Base-by-base conservation (phyloP, 495 filamentous ascomycete genomes). In the Annulohypoxylon stygium region DNA sequence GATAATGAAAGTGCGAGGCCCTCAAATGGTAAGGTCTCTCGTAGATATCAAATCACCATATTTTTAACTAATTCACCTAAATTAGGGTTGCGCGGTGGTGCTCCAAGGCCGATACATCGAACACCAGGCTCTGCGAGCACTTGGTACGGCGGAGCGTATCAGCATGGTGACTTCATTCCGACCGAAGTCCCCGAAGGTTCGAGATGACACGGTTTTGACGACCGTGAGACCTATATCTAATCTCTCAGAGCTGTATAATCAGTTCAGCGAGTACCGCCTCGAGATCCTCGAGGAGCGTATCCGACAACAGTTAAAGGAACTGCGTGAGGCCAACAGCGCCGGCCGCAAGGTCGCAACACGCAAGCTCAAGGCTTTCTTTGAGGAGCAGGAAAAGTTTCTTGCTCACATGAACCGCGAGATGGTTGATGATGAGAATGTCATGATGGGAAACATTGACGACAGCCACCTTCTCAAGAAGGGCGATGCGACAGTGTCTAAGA, bases 101-200 rank as follows among this genome's bases (percentile, higher is more conserved):
- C 82, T 93, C 41, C 90, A 93, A 79, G 91, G 90, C 20, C 86
- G 90, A 36, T 92, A 93, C 76, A 93, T 93, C 63, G 87, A 89
- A 68, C 91, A 93, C 75, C 87, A 89, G 74, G 91, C 91, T 23
- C 84, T 93, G 23, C 86, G 84, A 25, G 86, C 90, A 1, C 83
- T 90, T 39, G 90, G 90, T 36, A 83, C 84, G 9, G 85, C 86
- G 18, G 91, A 92, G 78, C 88, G 90, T 45, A 91, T 92, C 79
- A 91, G 88, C 33, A 90, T 91, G 84, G 90, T 93, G 25, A 92
- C 90, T 5, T 92, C 90, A 7, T 92, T 92, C 81, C 86, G 91
- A 6, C 89, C 90, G 2, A 85, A 84, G 18, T 83, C 83, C 41
- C 82, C 90, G 2, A 81, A 76, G n/a, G 74, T 89, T 51, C 86